phyloP scores from a whole-genome alignment of 768 basidiomycete species.

The Serendipita indica region DNA sequence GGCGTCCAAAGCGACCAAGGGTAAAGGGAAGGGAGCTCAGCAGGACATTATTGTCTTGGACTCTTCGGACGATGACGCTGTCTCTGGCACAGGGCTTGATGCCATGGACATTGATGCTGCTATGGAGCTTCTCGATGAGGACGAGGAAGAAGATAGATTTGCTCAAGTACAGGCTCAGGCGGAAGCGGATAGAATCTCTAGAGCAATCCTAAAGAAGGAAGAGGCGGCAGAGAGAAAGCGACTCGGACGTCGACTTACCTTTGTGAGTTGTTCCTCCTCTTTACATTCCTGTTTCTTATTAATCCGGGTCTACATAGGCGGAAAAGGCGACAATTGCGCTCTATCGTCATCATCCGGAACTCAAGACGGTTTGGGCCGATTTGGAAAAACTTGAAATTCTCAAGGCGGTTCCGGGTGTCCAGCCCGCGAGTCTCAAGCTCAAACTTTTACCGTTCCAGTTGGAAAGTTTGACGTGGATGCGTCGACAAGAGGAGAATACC shows the following conservation, averaged over 20 bases:
- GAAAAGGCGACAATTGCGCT: conserved; percentile 55
- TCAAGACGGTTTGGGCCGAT: conserved; percentile 78
- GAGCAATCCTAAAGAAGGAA: conserved; percentile 27
- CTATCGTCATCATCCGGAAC: conserved; percentile 60
- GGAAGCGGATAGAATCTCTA: conserved; percentile 18
- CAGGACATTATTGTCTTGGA: not conserved
- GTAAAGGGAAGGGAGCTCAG: conserved; percentile 16
- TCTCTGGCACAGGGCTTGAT: not conserved
- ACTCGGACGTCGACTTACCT: conserved; percentile 61
- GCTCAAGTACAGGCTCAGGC: conserved; percentile 9
- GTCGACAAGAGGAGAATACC: conserved; percentile 64
- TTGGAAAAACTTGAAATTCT: conserved; percentile 48
- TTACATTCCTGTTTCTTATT: conserved; percentile 1
- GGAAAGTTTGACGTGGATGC: conserved; percentile 94
- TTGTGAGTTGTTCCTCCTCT: conserved; percentile 29
- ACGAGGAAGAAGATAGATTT: conserved; percentile 21
- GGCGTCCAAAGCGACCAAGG: not conserved
- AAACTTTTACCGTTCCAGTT: conserved; percentile 86
- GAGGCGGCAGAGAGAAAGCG: conserved; percentile 36
- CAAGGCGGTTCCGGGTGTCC: conserved; percentile 53
- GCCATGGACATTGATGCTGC: conserved; percentile 13
- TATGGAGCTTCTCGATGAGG: conserved; percentile 12
- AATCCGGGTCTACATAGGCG: conserved; percentile 32
- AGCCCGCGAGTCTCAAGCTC: conserved; percentile 72
- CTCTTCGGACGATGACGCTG: not conserved